Evolutionary conservation across 1,284 basidiomycete species (phyloP).

Genomic region (Taiwanofungus camphoratus): DNA sequence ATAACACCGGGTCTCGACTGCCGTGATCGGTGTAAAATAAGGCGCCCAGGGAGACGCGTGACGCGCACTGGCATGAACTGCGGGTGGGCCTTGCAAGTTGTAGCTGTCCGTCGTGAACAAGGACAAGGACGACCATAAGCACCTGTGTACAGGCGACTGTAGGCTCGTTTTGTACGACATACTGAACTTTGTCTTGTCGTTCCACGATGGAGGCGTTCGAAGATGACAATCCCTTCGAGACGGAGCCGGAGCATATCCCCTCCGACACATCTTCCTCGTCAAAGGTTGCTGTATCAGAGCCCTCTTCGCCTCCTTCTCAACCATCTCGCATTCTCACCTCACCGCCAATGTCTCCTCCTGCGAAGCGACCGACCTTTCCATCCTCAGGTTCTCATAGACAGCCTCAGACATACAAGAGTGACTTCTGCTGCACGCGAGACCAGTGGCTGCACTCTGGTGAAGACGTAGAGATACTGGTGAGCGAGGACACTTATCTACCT

Average conservation of each 20-base stretch:
- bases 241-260: slow-evolving; percentile 49
- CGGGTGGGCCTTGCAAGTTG: too few species aligned
- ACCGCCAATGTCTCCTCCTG: slow-evolving; percentile 24
- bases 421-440: slow-evolving; percentile 72
- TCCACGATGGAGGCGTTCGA: slow-evolving; percentile 62
- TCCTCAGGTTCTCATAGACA: slow-evolving; percentile 50
- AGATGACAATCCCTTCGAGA: slow-evolving; percentile 78
- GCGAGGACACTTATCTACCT: slow-evolving; percentile 17
- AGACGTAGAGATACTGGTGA: slow-evolving; percentile 70
- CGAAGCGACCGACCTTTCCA: slow-evolving; percentile 44
- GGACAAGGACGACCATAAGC: too few species aligned
- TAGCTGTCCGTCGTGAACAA: too few species aligned
- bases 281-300: slow-evolving; percentile 56
- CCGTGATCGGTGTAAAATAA: too few species aligned
- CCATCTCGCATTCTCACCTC: slow-evolving; percentile 31
- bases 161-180: not conserved
- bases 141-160: too few species aligned
- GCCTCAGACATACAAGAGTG: slow-evolving; percentile 53
- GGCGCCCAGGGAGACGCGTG: too few species aligned
- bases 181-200: not conserved
- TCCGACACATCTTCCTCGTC: slow-evolving; percentile 63
- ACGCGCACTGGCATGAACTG: too few species aligned
- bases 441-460: slow-evolving; percentile 74
- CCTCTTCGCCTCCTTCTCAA: slow-evolving; percentile 51
- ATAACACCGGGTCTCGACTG: too few species aligned